Evolutionary conservation across 805 yeast genomes (phyloP), one percentile per base, ranked within the genome.

Genomic region (Cyberlindnera mycetangii): DNA sequence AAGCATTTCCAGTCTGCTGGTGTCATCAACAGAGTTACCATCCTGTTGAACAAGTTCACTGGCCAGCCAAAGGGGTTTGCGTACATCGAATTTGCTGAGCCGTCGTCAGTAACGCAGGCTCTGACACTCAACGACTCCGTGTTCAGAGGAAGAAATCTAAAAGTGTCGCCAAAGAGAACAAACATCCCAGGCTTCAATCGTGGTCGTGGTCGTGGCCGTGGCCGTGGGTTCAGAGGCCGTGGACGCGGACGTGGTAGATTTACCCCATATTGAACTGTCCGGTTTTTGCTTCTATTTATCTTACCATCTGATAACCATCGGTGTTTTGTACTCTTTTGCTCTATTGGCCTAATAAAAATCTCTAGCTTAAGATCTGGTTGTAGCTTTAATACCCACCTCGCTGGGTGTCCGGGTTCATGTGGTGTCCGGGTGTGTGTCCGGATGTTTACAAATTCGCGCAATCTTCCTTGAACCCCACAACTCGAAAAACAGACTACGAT

Each of bases 21-120:
- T 1, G 72, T 78, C 7, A 85, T 89, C 42, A 82, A 85, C 58
- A 75, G 96, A 55, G 89, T 88, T 27, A 87, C 93, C 3, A 87
- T 89, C 37, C 66, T 84, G 62, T 70, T 77, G 45, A 86, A 88
- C 66, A 83, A 81, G 62, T 65, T 68, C 54, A 81, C 93, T 0
- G 95, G 95, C 7, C 83, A 77, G 50, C 93, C 96, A 35, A 84
- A 84, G 64, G 96, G 96, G 1, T 87, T 75, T 66, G 96, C 96
- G 2, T 89, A 87, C 62, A 74, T 89, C 50, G 96, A 89, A 62
- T 89, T 87, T 59, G 75, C 81, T n/a, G 85, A 77, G 56, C 75
- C 78, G 11, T 71, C 73, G n/a, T 71, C 75, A 11, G 89, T 86
- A 7, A 69, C 76, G 16, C 71, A 75, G 48, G 95, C 95, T 1